These are phyloP conservation scores for Tremellales sp. DNA, from an alignment of 1,284 basidiomycete species.

Conservation along the genomic window DNA sequence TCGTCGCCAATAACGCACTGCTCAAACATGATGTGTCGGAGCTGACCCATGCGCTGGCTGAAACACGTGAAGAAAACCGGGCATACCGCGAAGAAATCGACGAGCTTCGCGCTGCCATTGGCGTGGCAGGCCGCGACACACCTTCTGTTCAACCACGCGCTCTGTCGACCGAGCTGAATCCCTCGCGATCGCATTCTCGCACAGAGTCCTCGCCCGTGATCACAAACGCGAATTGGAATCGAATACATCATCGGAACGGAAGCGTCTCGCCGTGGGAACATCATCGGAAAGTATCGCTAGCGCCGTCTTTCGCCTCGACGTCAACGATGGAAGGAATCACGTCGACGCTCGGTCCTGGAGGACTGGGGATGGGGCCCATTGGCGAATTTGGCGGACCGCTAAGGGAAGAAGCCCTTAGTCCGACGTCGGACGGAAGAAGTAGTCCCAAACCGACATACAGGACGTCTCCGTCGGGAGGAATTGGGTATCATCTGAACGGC, in stretches of 20 bases:
- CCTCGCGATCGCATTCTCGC: slow-evolving; percentile 14
- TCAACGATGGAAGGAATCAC: slow-evolving; percentile 26
- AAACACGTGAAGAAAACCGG: slow-evolving; percentile 72
- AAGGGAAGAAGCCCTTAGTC: slow-evolving; percentile 18
- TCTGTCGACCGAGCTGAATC: slow-evolving; percentile 33
- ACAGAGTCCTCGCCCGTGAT: slow-evolving; percentile 29
- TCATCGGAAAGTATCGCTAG: slow-evolving; percentile 32
- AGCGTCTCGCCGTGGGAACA: slow-evolving; percentile 27
- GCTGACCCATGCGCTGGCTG: slow-evolving; percentile 64
- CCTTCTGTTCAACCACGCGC: slow-evolving; percentile 16
- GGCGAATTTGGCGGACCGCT: slow-evolving; percentile 27
- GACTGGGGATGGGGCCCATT: slow-evolving; percentile 30
- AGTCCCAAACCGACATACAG: slow-evolving; percentile 27
- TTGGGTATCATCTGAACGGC: slow-evolving; percentile 43
- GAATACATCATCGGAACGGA: slow-evolving; percentile 14
- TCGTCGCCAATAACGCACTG: slow-evolving; percentile 76
- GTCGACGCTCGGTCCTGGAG: slow-evolving; percentile 26
- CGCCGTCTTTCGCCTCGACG: slow-evolving; percentile 35
- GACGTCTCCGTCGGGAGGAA: slow-evolving; percentile 33
- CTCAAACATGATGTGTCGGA: slow-evolving; percentile 77
- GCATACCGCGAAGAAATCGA: slow-evolving; percentile 67
- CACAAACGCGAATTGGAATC: slow-evolving; percentile 16
- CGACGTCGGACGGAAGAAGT: slow-evolving; percentile 20
- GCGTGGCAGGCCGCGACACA: slow-evolving; percentile 20
- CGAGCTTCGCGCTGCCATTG: slow-evolving; percentile 54